Evolutionary conservation across 768 basidiomycete species (phyloP).

Genomic region (Suillus ampliporus): DNA sequence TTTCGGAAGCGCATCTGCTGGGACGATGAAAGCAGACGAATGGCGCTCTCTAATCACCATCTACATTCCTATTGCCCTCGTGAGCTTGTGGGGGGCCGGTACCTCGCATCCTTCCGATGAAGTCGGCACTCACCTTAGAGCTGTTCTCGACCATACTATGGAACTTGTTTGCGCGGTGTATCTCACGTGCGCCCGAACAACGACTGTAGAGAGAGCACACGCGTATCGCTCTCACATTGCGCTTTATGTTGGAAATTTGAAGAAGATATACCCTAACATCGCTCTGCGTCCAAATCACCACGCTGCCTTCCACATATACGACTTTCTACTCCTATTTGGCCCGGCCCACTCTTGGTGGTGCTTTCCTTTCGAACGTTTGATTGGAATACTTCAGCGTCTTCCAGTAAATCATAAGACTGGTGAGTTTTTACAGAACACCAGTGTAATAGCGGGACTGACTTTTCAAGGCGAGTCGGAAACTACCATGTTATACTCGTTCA

Average conservation of each 20-base stretch:
- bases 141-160: slow-evolving; percentile 33
- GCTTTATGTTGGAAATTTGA: slow-evolving; percentile 24
- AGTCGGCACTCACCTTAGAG: too few relatives aligned
- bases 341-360: slow-evolving; percentile 42
- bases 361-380: slow-evolving; percentile 31
- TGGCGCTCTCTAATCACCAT: slow-evolving; percentile 38
- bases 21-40: slow-evolving; percentile 44
- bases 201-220: neutral
- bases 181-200: slow-evolving; percentile 25
- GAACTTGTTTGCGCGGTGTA: slow-evolving; percentile 32
- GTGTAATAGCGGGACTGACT: too few relatives aligned
- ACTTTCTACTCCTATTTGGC: slow-evolving; percentile 42
- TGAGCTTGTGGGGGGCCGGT: slow-evolving; percentile 17
- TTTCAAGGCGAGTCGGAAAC: slow-evolving; percentile 15
- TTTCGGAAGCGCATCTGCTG: slow-evolving; percentile 29
- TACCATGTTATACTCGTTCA: slow-evolving; percentile 21
- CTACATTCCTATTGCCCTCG: slow-evolving; percentile 42
- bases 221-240: slow-evolving; percentile 26
- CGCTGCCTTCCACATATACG: slow-evolving; percentile 34
- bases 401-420: slow-evolving; percentile 31
- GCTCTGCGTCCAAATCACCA: slow-evolving; percentile 35
- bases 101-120: slow-evolving; percentile 15
- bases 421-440: slow-evolving; percentile 38
- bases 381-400: slow-evolving; percentile 26
- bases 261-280: slow-evolving; percentile 21